These are phyloP conservation scores for Neonectria hederae DNA, from an alignment of 2,329 filamentous ascomycete species.

Conservation along the genomic window DNA sequence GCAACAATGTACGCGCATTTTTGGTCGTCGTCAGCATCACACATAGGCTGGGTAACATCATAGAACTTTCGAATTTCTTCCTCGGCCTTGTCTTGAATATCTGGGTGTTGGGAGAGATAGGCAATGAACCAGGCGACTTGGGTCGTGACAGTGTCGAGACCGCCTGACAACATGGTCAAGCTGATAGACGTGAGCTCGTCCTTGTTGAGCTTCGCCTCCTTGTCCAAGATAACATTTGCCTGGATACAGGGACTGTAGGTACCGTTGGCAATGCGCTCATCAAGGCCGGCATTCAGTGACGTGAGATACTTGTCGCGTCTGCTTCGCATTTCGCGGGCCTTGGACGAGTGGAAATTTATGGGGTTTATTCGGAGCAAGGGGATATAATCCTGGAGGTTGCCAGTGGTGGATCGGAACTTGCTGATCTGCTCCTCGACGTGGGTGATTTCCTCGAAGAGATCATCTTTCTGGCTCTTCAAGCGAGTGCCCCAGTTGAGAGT, in stretches of 20 bases:
- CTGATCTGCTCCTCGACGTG: constrained; percentile 70
- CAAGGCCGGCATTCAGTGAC: constrained; percentile 65
- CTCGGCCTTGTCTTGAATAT: constrained; percentile 69
- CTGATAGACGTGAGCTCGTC: constrained; percentile 73
- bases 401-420: constrained; percentile 67
- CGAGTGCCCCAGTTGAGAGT: constrained; percentile 74
- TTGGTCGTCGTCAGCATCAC: constrained; percentile 69
- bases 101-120: constrained; percentile 65
- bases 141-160: constrained; percentile 73
- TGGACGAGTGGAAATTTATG: constrained; percentile 65
- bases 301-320: constrained; percentile 69
- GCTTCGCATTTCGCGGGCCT: constrained; percentile 67
- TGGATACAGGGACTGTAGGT: constrained; percentile 73
- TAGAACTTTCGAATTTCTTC: constrained; percentile 66
- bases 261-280: constrained; percentile 68
- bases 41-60: constrained; percentile 62
- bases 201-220: constrained; percentile 68
- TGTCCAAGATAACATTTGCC: constrained; percentile 71
- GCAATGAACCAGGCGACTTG: constrained; percentile 72
- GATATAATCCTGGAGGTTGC: constrained; percentile 70
- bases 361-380: constrained; percentile 68
- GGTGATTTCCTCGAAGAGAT: constrained; percentile 70
- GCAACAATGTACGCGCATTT: constrained; percentile 71
- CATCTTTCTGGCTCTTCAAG: constrained; percentile 65
- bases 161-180: constrained; percentile 74